Conservation (phyloP, 1,139 yeast genomes). For the Protomyces pachydermus region DNA sequence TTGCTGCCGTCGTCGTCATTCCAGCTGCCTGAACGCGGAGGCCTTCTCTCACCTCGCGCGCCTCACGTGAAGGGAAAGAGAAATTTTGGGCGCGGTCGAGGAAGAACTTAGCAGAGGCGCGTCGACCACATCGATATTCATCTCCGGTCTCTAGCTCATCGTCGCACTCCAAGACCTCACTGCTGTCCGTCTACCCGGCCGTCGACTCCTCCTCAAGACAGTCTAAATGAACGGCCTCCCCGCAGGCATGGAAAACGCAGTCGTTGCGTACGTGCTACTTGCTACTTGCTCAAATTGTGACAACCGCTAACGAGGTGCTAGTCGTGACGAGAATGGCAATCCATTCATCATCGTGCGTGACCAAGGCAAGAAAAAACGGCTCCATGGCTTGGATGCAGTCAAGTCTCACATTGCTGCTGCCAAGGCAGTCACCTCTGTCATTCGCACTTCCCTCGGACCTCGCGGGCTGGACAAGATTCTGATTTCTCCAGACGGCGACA, state of each 20-base stretch:
- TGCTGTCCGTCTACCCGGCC: too few species aligned
- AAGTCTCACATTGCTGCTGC: constrained; percentile 89
- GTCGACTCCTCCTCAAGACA: not conserved
- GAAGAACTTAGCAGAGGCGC: too few species aligned
- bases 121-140: too few species aligned
- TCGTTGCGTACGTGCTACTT: not conserved
- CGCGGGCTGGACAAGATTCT: constrained; percentile 92
- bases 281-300: too few species aligned
- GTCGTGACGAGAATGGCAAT: constrained; percentile 87
- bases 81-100: too few species aligned
- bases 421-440: constrained; percentile 86
- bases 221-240: constrained; percentile 21
- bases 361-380: constrained; percentile 83
- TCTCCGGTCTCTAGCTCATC: too few species aligned
- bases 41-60: too few species aligned
- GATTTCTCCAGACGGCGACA: constrained; percentile 91
- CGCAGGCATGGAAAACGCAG: constrained; percentile 12
- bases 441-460: constrained; percentile 91
- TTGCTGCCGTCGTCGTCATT: too few species aligned
- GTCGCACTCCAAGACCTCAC: too few species aligned
- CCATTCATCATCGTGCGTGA: constrained; percentile 97
- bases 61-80: too few species aligned
- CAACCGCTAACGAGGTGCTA: not conserved
- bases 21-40: too few species aligned
- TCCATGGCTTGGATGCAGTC: constrained; percentile 92